Percentiles rank a stretch among this genome's conserved stretches.
These are phyloP conservation scores for Plasmodium knowlesi DNA, from an alignment of 169 alveolate species.

Conservation along the genomic window DNA sequence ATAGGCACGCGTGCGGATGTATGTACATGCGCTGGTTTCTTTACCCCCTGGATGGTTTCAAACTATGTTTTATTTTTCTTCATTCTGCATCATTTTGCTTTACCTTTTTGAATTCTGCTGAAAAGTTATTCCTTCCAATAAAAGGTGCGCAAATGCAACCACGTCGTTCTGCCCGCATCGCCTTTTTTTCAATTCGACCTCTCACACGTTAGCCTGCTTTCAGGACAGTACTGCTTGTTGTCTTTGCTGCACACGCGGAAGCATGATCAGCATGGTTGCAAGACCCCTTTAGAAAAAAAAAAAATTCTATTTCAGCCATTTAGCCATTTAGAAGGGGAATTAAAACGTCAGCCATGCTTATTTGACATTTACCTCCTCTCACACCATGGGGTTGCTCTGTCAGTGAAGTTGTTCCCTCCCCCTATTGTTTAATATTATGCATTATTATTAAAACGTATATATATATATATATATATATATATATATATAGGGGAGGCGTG, in stretches of 20 bases:
- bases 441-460: background rate
- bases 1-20: slow-evolving; percentile 4
- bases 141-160: slow-evolving; percentile 5
- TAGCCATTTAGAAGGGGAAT: background rate
- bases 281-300: background rate
- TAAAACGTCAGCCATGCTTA: background rate
- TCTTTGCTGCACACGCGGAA: slow-evolving; percentile 30
- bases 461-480: no score
- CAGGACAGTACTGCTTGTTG: background rate
- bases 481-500: background rate
- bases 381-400: background rate
- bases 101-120: slow-evolving; percentile 1
- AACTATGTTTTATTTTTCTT: background rate
- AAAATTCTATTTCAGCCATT: background rate
- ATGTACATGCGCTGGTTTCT: background rate
- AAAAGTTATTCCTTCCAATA: slow-evolving; percentile 28
- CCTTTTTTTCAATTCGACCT: background rate
- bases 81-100: background rate
- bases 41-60: background rate
- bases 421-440: background rate
- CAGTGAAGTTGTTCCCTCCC: background rate
- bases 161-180: background rate
- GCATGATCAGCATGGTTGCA: background rate
- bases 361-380: background rate
- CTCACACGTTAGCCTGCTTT: background rate